These are phyloP conservation scores for Oidium heveae DNA, from an alignment of 2,329 filamentous ascomycete genomes.

Conservation along the genomic window DNA sequence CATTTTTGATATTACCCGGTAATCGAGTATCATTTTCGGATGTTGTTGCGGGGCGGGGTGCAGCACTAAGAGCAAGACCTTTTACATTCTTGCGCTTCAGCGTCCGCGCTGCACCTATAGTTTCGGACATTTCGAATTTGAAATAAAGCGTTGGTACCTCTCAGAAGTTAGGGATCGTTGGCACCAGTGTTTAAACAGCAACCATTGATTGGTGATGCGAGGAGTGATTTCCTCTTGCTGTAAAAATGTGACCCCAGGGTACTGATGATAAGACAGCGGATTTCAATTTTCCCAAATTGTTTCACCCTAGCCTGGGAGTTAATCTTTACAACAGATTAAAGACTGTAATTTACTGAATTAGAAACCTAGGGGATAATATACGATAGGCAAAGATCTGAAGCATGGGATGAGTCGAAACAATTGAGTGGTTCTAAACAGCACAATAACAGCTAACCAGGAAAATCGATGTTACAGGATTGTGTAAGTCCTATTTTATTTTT, in stretches of 20 bases:
- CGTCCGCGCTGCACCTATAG: constrained; percentile 43
- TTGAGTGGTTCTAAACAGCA: not conserved
- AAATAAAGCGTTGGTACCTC: not conserved
- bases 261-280: not conserved
- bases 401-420: not conserved
- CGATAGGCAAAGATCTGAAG: not conserved
- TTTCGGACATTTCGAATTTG: constrained; percentile 21
- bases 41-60: constrained; percentile 43
- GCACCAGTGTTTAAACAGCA: not conserved
- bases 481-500: not conserved
- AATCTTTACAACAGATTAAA: not conserved
- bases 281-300: not conserved
- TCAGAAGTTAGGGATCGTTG: not conserved
- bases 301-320: not conserved
- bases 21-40: constrained; percentile 45
- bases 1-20: constrained; percentile 32
- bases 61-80: constrained; percentile 65
- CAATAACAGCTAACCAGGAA: not conserved
- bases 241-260: not conserved
- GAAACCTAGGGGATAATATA: not conserved
- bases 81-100: constrained; percentile 99
- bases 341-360: not conserved
- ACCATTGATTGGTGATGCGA: not conserved
- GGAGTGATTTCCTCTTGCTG: not conserved
- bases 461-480: not conserved